These are phyloP conservation scores for Myxozyma mucilagina DNA, from an alignment of 805 yeast species.

Conservation along the genomic window DNA sequence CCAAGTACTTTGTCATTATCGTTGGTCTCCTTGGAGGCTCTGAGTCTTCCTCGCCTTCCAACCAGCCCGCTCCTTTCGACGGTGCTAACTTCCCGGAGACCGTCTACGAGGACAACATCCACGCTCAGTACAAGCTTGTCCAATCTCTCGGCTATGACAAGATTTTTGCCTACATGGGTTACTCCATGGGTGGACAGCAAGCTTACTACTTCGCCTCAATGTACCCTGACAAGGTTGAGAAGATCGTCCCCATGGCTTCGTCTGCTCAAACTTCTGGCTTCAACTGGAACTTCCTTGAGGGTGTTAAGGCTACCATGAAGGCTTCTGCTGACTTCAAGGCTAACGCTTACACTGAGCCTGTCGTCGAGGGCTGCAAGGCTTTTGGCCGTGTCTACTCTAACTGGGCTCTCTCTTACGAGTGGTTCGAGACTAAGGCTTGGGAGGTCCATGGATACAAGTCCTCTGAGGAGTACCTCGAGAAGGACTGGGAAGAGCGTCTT, in stretches of 20 bases:
- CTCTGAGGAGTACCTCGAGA: constrained; percentile 25
- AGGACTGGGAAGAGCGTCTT: constrained; percentile 30
- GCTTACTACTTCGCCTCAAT: constrained; percentile 30
- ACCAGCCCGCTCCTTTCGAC: constrained; percentile 31
- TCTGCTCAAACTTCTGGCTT: constrained; percentile 31
- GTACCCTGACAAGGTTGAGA: constrained; percentile 29
- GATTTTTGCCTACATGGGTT: constrained; percentile 30
- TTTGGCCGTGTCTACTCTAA: constrained; percentile 33
- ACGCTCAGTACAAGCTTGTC: constrained; percentile 27
- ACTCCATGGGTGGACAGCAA: constrained; percentile 34
- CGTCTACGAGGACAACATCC: constrained; percentile 31
- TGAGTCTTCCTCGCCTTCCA: constrained; percentile 31
- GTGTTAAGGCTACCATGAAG: constrained; percentile 25
- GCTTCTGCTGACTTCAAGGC: constrained; percentile 29
- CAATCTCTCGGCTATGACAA: constrained; percentile 27
- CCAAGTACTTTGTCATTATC: constrained; percentile 29
- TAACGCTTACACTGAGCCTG: constrained; percentile 27
- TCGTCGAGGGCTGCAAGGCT: constrained; percentile 26
- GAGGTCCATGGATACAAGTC: constrained; percentile 28
- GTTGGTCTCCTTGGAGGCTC: constrained; percentile 32
- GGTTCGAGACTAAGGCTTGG: constrained; percentile 32
- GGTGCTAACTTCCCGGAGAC: constrained; percentile 32
- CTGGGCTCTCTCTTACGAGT: constrained; percentile 32
- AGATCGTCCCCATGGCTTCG: constrained; percentile 29
- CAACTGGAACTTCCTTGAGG: constrained; percentile 32